phyloP scores from a whole-genome alignment of 2,329 filamentous ascomycete genomes.

The Teratosphaeriaceae sp. region DNA sequence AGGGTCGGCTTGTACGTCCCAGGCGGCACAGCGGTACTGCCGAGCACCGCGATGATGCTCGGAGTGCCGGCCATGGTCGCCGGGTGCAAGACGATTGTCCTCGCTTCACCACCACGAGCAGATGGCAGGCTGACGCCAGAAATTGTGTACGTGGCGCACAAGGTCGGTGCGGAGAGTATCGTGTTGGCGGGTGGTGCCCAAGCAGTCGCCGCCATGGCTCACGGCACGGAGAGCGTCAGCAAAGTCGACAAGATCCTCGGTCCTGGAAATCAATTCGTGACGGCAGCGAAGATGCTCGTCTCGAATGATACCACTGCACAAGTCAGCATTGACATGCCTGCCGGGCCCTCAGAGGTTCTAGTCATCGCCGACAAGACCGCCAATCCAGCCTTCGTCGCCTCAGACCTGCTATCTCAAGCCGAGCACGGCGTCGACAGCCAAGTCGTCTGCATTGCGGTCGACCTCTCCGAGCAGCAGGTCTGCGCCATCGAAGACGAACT shows the following conservation, averaged over 20 bases:
- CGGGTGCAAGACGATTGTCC: constrained; percentile 88
- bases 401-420: constrained; percentile 88
- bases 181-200: constrained; percentile 94
- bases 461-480: constrained; percentile 65
- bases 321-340: constrained; percentile 97
- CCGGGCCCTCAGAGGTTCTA: constrained; percentile 93
- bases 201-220: constrained; percentile 92
- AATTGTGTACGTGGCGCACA: constrained; percentile 96
- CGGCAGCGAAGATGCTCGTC: constrained; percentile 96
- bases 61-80: constrained; percentile 97
- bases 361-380: constrained; percentile 84
- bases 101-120: constrained; percentile 82
- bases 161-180: constrained; percentile 91
- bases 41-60: constrained; percentile 94
- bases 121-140: constrained; percentile 92
- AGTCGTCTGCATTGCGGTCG: constrained; percentile 83
- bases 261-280: constrained; percentile 97
- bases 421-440: constrained; percentile 97
- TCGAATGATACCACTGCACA: constrained; percentile 94
- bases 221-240: constrained; percentile 86
- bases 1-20: constrained; percentile 95
- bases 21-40: constrained; percentile 92
- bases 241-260: constrained; percentile 99
- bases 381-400: constrained; percentile 91
- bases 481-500: constrained; percentile 85